Conservation (phyloP, 2,329 filamentous ascomycete species). For the Ceratocystis variospora region DNA sequence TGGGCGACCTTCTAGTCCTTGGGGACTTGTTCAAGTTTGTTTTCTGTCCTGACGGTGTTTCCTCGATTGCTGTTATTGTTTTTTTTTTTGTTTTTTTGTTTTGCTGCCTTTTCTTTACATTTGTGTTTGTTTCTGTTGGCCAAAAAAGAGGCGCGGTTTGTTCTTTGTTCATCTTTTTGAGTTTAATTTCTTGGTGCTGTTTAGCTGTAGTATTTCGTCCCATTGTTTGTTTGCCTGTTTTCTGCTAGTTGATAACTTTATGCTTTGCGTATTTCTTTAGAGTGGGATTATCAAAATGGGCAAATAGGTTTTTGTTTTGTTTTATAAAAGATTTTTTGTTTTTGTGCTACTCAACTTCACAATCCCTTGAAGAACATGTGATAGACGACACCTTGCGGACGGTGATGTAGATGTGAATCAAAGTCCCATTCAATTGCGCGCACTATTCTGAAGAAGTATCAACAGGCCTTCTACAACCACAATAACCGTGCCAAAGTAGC, state of each 20-base stretch:
- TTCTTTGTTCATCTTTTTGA: not conserved
- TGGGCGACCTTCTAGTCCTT: conserved; percentile 4
- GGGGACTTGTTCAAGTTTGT: conserved; percentile 6
- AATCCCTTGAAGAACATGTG: not conserved
- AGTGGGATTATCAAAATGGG: not conserved
- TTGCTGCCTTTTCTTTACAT: not conserved
- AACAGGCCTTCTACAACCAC: too few relatives aligned
- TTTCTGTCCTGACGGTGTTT: conserved; percentile 9
- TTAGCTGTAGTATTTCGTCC: not conserved
- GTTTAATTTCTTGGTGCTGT: not conserved
- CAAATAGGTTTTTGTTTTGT: conserved; percentile 1
- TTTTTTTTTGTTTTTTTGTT: conserved; percentile 4
- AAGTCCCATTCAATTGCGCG: too few relatives aligned
- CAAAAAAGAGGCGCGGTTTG: not conserved
- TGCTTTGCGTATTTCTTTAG: conserved; percentile 4
- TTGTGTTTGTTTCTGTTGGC: not conserved
- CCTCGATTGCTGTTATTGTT: not conserved
- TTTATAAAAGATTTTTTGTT: not conserved
- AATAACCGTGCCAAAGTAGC: not conserved
- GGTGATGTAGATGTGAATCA: too few relatives aligned
- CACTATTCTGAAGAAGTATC: too few relatives aligned
- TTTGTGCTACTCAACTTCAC: not conserved
- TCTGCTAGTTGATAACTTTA: not conserved
- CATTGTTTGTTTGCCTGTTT: not conserved
- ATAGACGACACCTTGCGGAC: too few relatives aligned